Conservation (phyloP, 2,329 filamentous ascomycete species). For the Colletotrichum sansevieriae region DNA sequence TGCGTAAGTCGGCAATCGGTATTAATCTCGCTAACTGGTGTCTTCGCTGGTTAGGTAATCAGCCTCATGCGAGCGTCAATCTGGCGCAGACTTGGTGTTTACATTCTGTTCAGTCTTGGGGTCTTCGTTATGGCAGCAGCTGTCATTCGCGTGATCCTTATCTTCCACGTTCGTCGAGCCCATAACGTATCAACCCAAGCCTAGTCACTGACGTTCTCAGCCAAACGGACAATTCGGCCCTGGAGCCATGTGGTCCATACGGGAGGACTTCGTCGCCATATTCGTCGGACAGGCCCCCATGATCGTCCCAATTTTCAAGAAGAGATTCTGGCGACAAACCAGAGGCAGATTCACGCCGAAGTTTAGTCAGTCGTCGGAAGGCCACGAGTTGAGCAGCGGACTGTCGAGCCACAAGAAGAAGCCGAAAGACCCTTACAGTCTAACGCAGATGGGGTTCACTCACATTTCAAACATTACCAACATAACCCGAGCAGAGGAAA, state of each 20-base stretch:
- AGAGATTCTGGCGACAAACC: conserved; percentile 45
- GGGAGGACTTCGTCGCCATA: conserved; percentile 55
- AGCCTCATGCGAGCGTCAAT: conserved; percentile 47
- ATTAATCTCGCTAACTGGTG: not conserved
- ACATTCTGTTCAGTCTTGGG: conserved; percentile 50
- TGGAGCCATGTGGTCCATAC: conserved; percentile 53
- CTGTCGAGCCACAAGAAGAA: conserved; percentile 32
- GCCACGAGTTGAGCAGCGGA: conserved; percentile 37
- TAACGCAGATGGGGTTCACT: conserved; percentile 42
- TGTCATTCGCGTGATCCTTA: conserved; percentile 47
- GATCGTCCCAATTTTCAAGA: conserved; percentile 47
- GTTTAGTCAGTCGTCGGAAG: conserved; percentile 28
- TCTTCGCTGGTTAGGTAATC: conserved; percentile 43
- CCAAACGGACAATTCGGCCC: conserved; percentile 27
- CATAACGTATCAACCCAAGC: fast-evolving
- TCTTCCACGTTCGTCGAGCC: conserved; percentile 46
- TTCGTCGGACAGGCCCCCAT: conserved; percentile 54
- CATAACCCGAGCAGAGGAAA: not conserved
- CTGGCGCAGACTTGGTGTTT: conserved; percentile 48
- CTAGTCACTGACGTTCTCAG: not conserved
- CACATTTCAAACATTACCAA: conserved; percentile 14
- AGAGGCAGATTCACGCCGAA: conserved; percentile 22
- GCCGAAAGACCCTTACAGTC: conserved; percentile 43
- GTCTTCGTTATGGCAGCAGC: conserved; percentile 51
- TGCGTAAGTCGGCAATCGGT: not conserved